A percentile compares a stretch with the other conserved stretches of the same genome.
phyloP scores from a whole-genome alignment of 2,329 filamentous ascomycete genomes.

The Elsinoe necatrix region DNA sequence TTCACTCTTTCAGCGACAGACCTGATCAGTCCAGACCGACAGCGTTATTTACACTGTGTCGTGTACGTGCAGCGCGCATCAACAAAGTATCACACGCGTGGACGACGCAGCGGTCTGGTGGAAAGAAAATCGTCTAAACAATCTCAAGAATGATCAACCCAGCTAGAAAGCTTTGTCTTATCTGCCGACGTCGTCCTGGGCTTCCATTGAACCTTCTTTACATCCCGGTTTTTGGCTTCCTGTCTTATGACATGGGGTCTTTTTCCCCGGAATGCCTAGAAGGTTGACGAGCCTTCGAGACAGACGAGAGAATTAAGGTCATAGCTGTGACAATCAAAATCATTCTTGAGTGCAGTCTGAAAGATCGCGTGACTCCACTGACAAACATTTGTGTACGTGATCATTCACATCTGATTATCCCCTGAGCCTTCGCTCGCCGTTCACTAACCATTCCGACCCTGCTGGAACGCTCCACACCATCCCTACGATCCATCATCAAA shows the following conservation, averaged over 20 bases:
- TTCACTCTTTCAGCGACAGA: constrained; percentile 12
- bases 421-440: too few species aligned
- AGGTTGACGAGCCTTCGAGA: background rate
- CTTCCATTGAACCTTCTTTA: background rate
- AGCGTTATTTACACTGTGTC: background rate
- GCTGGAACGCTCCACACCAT: too few species aligned
- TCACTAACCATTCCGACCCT: too few species aligned
- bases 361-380: too few species aligned
- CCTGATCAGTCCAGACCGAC: constrained; percentile 3
- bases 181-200: background rate
- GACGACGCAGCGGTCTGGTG: background rate
- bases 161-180: background rate
- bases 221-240: background rate
- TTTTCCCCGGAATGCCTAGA: background rate
- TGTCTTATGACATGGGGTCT: background rate
- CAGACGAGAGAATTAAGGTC: background rate
- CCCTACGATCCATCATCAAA: constrained; percentile 13
- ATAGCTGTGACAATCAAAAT: background rate
- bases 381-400: too few species aligned
- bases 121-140: background rate
- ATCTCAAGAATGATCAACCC: background rate
- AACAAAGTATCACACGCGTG: background rate
- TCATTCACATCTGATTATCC: too few species aligned
- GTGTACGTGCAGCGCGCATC: background rate
- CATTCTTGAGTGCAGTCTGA: background rate